phyloP scores from a whole-genome alignment of 2,329 filamentous ascomycete genomes.

The Xylaria sp. region DNA sequence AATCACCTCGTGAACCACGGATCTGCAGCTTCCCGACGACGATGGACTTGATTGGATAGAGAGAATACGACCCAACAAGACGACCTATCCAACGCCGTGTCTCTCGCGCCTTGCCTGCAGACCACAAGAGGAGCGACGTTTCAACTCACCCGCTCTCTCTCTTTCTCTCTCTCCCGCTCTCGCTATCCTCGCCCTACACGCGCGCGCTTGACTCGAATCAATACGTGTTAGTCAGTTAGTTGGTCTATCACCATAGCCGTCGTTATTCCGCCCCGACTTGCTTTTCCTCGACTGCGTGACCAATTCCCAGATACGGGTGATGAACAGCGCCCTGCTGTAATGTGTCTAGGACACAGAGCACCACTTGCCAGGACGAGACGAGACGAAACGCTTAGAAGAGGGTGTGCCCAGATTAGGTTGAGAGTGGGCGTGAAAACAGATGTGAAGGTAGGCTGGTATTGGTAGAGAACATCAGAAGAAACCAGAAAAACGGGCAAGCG shows the following conservation, averaged over 20 bases:
- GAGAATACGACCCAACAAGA: conserved; percentile 24
- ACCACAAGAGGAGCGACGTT: neutral
- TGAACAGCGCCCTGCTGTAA: conserved; percentile 25
- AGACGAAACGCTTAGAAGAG: conserved; percentile 6
- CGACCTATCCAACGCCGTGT: conserved; percentile 15
- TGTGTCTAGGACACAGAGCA: conserved; percentile 34
- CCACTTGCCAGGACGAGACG: conserved; percentile 19
- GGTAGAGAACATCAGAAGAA: conserved; percentile 6
- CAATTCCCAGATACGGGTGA: conserved; percentile 21
- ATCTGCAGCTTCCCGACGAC: conserved; percentile 9
- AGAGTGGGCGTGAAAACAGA: conserved; percentile 6
- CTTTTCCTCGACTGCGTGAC: conserved; percentile 17
- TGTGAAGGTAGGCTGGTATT: conserved; percentile 6
- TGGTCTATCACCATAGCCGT: neutral
- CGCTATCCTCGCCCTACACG: neutral
- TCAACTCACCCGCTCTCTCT: neutral
- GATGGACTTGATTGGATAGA: conserved; percentile 34
- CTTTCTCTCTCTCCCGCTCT: neutral
- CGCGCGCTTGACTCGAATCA: conserved; percentile 8
- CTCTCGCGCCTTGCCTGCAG: conserved; percentile 16
- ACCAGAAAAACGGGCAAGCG: neutral
- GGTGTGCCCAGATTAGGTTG: neutral
- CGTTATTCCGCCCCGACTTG: neutral
- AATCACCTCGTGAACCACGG: conserved; percentile 14
- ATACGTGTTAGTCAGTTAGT: conserved; percentile 4